Conservation (phyloP, 129 eudicot genomes). For the Saussurea involucrata region DNA sequence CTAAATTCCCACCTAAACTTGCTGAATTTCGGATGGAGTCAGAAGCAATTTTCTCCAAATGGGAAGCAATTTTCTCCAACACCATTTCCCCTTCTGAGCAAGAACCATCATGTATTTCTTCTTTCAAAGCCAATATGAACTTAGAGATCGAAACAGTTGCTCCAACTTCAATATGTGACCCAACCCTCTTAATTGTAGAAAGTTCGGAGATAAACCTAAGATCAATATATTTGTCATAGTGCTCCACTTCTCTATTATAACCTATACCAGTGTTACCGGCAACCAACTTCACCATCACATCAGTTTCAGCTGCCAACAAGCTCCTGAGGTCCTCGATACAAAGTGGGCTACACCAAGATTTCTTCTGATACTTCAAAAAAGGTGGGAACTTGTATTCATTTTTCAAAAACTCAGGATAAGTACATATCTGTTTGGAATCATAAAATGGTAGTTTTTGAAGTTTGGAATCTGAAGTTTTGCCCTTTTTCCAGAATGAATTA, state of each 20-base stretch:
- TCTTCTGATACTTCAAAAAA: slow-evolving; percentile 32
- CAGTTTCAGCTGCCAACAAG: slow-evolving; percentile 34
- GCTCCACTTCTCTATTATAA: slow-evolving; percentile 60
- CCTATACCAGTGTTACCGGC: slow-evolving; percentile 79
- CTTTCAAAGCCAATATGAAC: slow-evolving; percentile 50
- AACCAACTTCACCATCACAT: slow-evolving; percentile 44
- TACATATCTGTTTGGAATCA: slow-evolving; percentile 43
- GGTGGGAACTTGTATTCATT: slow-evolving; percentile 25
- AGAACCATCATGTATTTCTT: slow-evolving; percentile 15
- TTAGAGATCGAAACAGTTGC: slow-evolving; percentile 76
- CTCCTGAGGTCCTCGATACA: slow-evolving; percentile 58
- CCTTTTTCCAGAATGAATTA: slow-evolving; percentile 77
- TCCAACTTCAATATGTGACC: slow-evolving; percentile 57
- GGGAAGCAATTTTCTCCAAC: slow-evolving; percentile 56
- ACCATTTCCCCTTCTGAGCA: slow-evolving; percentile 26
- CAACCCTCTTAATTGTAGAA: slow-evolving; percentile 38
- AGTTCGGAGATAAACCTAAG: slow-evolving; percentile 72
- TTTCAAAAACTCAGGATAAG: slow-evolving; percentile 58
- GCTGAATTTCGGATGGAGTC: slow-evolving; percentile 65
- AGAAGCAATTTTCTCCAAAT: slow-evolving; percentile 76
- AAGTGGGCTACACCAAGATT: slow-evolving; percentile 64
- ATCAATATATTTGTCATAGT: slow-evolving; percentile 63
- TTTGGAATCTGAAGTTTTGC: slow-evolving; percentile 44
- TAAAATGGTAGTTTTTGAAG: slow-evolving; percentile 55
- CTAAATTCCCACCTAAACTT: slow-evolving; percentile 90